These are phyloP conservation scores for Kalmusia sp. DNA, from an alignment of 2,329 filamentous ascomycete species.

Conservation along the genomic window DNA sequence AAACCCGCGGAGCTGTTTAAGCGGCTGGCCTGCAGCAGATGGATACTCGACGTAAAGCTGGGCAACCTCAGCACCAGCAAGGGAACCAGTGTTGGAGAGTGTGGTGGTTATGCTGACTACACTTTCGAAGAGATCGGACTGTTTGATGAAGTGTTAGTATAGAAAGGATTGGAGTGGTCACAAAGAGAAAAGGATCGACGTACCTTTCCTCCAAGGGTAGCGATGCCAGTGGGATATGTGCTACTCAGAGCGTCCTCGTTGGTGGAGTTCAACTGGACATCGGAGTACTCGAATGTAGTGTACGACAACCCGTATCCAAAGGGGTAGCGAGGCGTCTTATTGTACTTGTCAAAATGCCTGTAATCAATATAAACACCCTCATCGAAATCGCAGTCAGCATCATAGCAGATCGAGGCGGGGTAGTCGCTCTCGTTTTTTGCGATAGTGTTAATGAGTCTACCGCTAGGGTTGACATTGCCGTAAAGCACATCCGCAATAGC, in stretches of 20 bases:
- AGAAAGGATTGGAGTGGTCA: no score
- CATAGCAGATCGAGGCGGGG: slow-evolving; percentile 28
- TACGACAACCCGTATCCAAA: slow-evolving; percentile 52
- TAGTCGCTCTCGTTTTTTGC: slow-evolving; percentile 42
- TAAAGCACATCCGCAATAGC: slow-evolving; percentile 55
- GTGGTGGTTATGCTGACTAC: slow-evolving; percentile 44
- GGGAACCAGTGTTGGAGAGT: slow-evolving; percentile 43
- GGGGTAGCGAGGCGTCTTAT: slow-evolving; percentile 50
- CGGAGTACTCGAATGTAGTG: neutral
- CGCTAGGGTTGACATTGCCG: slow-evolving; percentile 53
- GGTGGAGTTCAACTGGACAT: slow-evolving; percentile 50
- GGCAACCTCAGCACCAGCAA: slow-evolving; percentile 45
- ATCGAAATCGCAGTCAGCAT: slow-evolving; percentile 37
- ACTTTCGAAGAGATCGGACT: slow-evolving; percentile 42
- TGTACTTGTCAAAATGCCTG: slow-evolving; percentile 50
- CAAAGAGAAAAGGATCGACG: no score
- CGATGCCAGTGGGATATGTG: slow-evolving; percentile 28
- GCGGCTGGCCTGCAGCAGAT: slow-evolving; percentile 31
- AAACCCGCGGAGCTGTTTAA: slow-evolving; percentile 46
- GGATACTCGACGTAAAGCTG: slow-evolving; percentile 48
- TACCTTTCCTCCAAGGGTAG: slow-evolving; percentile 33
- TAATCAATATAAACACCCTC: slow-evolving; percentile 56
- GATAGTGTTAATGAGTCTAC: slow-evolving; percentile 63
- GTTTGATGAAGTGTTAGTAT: no score
- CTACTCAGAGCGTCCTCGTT: slow-evolving; percentile 30